Evolutionary conservation across 108 stramenopile genomes (phyloP), one percentile per base, ranked within the genome.

Genomic region (Aureococcus anophagefferens): DNA sequence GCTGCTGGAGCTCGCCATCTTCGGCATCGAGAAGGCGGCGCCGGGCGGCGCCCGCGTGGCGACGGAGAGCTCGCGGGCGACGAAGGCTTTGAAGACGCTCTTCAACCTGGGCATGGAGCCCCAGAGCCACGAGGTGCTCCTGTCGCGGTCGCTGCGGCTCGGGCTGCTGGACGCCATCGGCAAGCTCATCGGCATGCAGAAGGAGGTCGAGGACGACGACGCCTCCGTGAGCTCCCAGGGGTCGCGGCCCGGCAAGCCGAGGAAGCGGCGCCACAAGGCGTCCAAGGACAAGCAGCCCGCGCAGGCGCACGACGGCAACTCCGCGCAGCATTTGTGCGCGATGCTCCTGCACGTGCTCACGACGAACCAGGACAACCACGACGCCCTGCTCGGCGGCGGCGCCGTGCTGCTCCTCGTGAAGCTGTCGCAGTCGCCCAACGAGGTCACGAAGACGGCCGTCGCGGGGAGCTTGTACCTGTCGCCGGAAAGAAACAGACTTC

Each of bases 371-470:
- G 25, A 4, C 11, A 65, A 35, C 65, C 65, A 65, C 30, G 15
- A 65, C 30, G 7, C 14, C 15, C 35, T 71, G 28, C 25, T 71
- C 5, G 11, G 25, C n/a, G 63, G 59, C n/a, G 70, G 63, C 7
- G 70, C 70, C 1, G 33, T 64, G 9, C 7, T 36, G 21, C 36
- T 45, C 4, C 63, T 71, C 34, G 63, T 64, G 4, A 11, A 35
- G 62, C 70, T 71, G 0, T 30, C 70, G 17, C 7, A 45, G 33
- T 33, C 34, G 33, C 17, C 51, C 4, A 18, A 63, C 63, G 70
- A 71, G n/a, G 35, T 31, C n/a, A 51, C 70, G 40, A 63, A 37
- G 63, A 34, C 63, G 63, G 62, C 62, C 35, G 70, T 45, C 5
- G 46, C 46, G 25, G 70, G 62, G 13, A 30, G n/a, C 30, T 36